Evolutionary conservation across 2,329 filamentous ascomycete species (phyloP).

Genomic region (Aspergillus ruber): DNA sequence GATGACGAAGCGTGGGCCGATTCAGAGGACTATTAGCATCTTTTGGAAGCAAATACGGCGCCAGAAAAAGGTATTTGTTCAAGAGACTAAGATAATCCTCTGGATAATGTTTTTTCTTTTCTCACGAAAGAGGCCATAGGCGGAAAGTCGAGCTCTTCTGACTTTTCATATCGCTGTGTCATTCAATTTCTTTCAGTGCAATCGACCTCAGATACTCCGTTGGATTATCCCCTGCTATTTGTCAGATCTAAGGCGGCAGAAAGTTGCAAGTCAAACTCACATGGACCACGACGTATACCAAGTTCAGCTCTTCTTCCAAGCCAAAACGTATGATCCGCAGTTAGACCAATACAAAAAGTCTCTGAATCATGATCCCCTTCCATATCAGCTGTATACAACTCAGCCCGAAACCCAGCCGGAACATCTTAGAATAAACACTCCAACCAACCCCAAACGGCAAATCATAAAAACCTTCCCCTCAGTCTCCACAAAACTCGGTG

Average conservation of each 20-base stretch:
- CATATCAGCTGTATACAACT: constrained; percentile 7
- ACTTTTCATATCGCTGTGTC: constrained; percentile 12
- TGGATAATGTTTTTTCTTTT: not conserved
- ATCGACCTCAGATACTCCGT: constrained; percentile 13
- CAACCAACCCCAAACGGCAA: too few species aligned
- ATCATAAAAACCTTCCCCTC: too few species aligned
- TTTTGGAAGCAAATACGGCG: too few species aligned
- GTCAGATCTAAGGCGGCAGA: too few species aligned
- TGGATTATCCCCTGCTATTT: constrained; percentile 7
- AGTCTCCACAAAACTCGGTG: too few species aligned
- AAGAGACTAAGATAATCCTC: not conserved
- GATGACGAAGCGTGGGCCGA: too few species aligned
- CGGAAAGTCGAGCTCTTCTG: constrained; percentile 11
- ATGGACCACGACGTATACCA: constrained; percentile 15
- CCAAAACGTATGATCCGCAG: constrained; percentile 23
- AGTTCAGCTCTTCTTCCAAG: constrained; percentile 13
- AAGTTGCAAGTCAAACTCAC: constrained; percentile 2
- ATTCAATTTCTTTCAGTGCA: constrained; percentile 13
- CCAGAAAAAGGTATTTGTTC: too few species aligned
- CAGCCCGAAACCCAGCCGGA: constrained; percentile 4
- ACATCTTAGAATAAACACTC: constrained; percentile 17
- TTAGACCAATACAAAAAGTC: constrained; percentile 14
- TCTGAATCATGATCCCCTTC: constrained; percentile 7
- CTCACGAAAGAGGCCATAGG: not conserved
- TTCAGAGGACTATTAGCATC: too few species aligned